Conservation (phyloP, 495 filamentous ascomycete genomes). For the Penicillium silybi region DNA sequence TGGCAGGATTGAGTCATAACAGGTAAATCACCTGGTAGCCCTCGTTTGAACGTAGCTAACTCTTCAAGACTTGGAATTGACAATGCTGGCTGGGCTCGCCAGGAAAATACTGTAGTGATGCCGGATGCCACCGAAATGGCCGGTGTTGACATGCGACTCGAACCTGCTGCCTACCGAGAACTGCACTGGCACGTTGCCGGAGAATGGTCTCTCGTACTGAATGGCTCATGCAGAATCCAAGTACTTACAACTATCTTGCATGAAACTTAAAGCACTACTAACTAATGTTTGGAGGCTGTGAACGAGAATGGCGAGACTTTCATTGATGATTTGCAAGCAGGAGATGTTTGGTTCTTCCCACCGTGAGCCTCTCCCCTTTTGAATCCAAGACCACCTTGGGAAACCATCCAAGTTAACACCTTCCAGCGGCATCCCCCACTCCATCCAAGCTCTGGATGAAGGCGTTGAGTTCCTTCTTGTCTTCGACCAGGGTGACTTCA, state of each 20-base stretch:
- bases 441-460: conserved; percentile 60
- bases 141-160: conserved; percentile 74
- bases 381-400: not conserved
- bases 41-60: not conserved
- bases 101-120: conserved; percentile 61
- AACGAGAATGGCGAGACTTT: conserved; percentile 62
- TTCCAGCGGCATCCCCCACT: conserved; percentile 59
- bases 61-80: conserved; percentile 46
- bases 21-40: conserved; percentile 23
- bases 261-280: not conserved
- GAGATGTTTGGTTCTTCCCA: conserved; percentile 72
- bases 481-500: conserved; percentile 67
- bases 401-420: not conserved
- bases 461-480: conserved; percentile 68
- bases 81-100: conserved; percentile 63
- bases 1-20: conserved; percentile 53
- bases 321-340: conserved; percentile 60
- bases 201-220: conserved; percentile 65
- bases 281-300: conserved; percentile 36
- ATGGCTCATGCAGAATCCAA: conserved; percentile 57
- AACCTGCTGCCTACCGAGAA: conserved; percentile 61
- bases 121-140: conserved; percentile 65
- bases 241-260: conserved; percentile 10
- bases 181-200: conserved; percentile 69
- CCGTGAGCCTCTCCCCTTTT: conserved; percentile 20